A percentile compares a stretch with the other conserved stretches of the same genome.
phyloP scores from a whole-genome alignment of 176 grass and related monocot species.

The Thinopyrum elongatum region DNA sequence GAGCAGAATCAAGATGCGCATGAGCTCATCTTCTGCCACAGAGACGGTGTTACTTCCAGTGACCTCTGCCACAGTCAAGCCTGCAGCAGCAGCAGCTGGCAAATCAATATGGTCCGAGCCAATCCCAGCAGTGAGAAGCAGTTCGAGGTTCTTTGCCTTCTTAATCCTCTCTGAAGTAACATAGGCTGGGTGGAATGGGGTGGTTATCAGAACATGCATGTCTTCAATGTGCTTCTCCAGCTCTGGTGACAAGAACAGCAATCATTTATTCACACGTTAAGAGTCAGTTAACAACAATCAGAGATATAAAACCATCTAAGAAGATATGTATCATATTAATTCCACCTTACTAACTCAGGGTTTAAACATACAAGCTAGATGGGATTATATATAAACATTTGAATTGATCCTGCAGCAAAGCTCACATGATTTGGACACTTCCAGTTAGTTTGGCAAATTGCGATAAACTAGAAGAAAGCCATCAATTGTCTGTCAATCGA shows the following conservation, averaged over 20 bases:
- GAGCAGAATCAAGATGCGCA: constrained; percentile 75
- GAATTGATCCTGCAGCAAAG: not conserved
- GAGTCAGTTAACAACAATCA: not conserved
- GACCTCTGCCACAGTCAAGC: constrained; percentile 86
- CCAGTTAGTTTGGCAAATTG: not conserved
- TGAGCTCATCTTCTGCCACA: constrained; percentile 89
- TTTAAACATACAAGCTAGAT: not conserved
- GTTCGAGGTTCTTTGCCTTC: constrained; percentile 81
- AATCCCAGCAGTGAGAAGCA: constrained; percentile 88
- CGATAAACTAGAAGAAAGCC: not conserved
- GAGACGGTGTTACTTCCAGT: constrained; percentile 90
- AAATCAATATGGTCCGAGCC: constrained; percentile 91
- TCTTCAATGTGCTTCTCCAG: constrained; percentile 89
- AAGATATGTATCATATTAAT: not conserved
- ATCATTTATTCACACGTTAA: not conserved
- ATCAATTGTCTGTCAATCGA: not conserved
- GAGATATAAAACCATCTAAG: not conserved
- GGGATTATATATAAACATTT: not conserved
- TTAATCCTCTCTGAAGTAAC: constrained; percentile 90
- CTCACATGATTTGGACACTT: not conserved
- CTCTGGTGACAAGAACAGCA: constrained; percentile 46
- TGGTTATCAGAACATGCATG: constrained; percentile 92
- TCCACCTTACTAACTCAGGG: not conserved
- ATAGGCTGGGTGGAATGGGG: constrained; percentile 93
- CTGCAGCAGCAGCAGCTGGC: constrained; percentile 66